Evolutionary conservation across 2,329 filamentous ascomycete species (phyloP), one percentile per base, ranked within the genome.

Genomic region (Hysterium pulicare): DNA sequence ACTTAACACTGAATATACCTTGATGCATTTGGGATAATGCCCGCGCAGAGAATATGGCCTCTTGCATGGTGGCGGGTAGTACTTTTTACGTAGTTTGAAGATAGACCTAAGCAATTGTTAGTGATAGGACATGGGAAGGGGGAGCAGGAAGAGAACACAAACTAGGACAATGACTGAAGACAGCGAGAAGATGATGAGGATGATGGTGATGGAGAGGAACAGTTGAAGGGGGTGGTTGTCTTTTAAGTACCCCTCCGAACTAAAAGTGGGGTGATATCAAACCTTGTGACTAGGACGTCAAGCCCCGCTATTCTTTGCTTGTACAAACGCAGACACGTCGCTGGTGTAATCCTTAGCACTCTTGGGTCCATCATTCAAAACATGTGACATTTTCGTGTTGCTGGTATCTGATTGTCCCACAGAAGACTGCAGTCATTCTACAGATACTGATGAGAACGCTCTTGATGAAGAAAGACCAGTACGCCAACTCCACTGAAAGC

Each of bases 1-100:
- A 65, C 63, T 65, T 62, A 58, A 51, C 57, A 59, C 50, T 59
- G 48, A 38, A 62, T 55, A 54, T 66, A 66, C 64, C 64, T 66
- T 66, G 57, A 61, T 58, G 44, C 41, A 44, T 52, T 48, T 48
- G 46, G 53, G 62, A 67, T 59, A 66, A 67, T 48, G 50, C 58
- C 57, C 45, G 56, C 61, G 53, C 47, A 38, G 41, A 57, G 55
- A 56, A 51, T 49, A 54, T 56, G 57, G 50, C 58, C 55, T 56
- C 16, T 39, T 46, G 57, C 52, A 51, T 56, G 48, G 40, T 54
- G 57, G 46, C 33, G 32, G 36, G 43, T 32, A 48, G 44, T 42
- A 58, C 42, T 34, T 44, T 42, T 28, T 28, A 13, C 7, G 7
- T 13, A 13, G 13, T 13, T 28, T 13, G n/a, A n/a, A n/a, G n/a